These are phyloP conservation scores for Sugiyamaella floridensis DNA, from an alignment of 805 yeast species.

Conservation along the genomic window DNA sequence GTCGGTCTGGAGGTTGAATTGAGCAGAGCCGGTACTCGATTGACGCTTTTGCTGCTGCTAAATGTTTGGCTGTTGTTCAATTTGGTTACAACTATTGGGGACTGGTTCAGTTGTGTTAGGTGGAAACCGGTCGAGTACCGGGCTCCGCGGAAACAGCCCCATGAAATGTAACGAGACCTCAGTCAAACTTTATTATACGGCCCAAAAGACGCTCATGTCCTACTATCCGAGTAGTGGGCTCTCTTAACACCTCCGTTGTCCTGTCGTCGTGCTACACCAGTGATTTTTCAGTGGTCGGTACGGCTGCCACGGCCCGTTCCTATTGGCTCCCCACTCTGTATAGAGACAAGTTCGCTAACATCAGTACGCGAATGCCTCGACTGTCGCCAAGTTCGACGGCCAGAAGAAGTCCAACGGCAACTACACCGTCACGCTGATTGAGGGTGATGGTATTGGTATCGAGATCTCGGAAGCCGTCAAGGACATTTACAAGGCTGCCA, in stretches of 20 bases:
- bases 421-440: constrained; percentile 89
- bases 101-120: no score
- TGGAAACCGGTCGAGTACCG: no score
- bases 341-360: background rate
- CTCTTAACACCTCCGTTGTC: background rate
- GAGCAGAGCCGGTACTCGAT: no score
- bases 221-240: background rate
- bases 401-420: constrained; percentile 51
- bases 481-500: constrained; percentile 86
- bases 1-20: no score
- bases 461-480: constrained; percentile 94
- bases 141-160: no score
- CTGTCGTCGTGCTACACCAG: background rate
- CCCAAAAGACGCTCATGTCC: no score
- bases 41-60: no score
- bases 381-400: constrained; percentile 38
- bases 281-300: background rate
- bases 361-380: constrained; percentile 22
- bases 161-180: no score
- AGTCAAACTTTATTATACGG: no score
- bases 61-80: no score
- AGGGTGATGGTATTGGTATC: constrained; percentile 97
- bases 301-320: background rate
- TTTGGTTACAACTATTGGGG: no score
- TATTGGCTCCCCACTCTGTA: background rate